phyloP scores from a whole-genome alignment of 2,329 filamentous ascomycete genomes.

The Ambrosiella cleistominuta region DNA sequence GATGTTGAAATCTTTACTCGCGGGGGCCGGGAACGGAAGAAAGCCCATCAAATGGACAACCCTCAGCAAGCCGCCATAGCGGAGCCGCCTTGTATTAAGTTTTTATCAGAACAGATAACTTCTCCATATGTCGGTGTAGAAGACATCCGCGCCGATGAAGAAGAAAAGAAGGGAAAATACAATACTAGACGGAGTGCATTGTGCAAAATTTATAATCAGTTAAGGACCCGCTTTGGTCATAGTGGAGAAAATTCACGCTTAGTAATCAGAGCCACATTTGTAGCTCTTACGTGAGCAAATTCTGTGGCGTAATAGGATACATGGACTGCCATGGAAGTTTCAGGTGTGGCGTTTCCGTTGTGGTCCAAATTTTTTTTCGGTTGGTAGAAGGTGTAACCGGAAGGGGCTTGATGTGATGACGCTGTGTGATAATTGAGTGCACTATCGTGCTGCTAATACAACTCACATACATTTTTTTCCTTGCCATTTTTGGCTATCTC shows the following conservation, averaged over 20 bases:
- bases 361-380: constrained; percentile 12
- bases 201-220: constrained; percentile 12
- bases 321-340: background rate
- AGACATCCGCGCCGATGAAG: constrained; percentile 29
- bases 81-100: constrained; percentile 27
- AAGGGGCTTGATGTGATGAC: background rate
- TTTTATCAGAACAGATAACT: constrained; percentile 19
- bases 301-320: background rate
- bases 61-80: constrained; percentile 37
- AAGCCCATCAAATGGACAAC: constrained; percentile 31
- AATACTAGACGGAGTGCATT: constrained; percentile 13
- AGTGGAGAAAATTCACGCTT: background rate
- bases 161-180: constrained; percentile 20
- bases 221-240: constrained; percentile 6
- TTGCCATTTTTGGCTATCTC: background rate
- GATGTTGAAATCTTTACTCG: constrained; percentile 28
- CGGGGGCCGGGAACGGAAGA: constrained; percentile 39
- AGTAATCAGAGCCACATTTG: constrained; percentile 2
- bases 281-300: background rate
- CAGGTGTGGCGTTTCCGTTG: constrained; percentile 8
- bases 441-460: background rate
- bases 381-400: background rate
- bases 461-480: background rate
- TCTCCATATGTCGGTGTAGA: constrained; percentile 36
- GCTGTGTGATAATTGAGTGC: background rate